phyloP scores from a whole-genome alignment of 139 green algal genomes.

The Prasinococcaceae sp. region DNA sequence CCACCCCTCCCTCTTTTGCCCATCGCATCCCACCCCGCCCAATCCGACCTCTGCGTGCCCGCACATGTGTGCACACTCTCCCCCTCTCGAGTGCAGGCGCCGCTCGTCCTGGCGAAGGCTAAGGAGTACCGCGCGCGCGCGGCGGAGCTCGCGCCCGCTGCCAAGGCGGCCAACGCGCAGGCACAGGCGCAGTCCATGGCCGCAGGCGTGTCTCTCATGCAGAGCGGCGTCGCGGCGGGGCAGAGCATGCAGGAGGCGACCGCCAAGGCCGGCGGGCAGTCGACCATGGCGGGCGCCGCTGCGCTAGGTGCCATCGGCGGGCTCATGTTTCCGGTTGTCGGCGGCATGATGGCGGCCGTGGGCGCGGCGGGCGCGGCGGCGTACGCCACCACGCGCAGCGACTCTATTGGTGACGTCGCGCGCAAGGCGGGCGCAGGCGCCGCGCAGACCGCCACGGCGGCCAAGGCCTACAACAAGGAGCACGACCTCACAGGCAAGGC shows the following conservation, averaged over 20 bases:
- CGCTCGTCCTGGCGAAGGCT: neutral
- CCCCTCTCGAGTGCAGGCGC: too few species aligned
- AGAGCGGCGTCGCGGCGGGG: neutral
- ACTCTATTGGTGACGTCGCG: neutral
- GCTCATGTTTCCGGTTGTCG: neutral
- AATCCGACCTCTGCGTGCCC: too few species aligned
- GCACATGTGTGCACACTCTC: too few species aligned
- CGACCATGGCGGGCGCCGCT: neutral
- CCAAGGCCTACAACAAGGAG: neutral
- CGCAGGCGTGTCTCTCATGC: neutral
- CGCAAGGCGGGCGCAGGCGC: neutral
- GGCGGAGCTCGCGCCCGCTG: neutral
- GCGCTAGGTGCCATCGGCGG: neutral
- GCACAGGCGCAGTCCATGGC: neutral
- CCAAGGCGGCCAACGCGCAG: too few species aligned
- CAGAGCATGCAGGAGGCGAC: neutral
- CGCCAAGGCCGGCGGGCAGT: neutral
- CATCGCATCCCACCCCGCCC: too few species aligned
- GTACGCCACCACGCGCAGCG: conserved; percentile 2
- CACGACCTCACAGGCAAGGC: conserved; percentile 6
- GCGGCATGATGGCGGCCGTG: neutral
- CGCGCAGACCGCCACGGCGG: neutral
- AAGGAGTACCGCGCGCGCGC: conserved; percentile 2
- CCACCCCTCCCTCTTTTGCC: too few species aligned
- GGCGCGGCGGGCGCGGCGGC: neutral